These are phyloP conservation scores for Rhizopus arrhizus DNA, from an alignment of 371 early-diverging fungal species.

Conservation along the genomic window DNA sequence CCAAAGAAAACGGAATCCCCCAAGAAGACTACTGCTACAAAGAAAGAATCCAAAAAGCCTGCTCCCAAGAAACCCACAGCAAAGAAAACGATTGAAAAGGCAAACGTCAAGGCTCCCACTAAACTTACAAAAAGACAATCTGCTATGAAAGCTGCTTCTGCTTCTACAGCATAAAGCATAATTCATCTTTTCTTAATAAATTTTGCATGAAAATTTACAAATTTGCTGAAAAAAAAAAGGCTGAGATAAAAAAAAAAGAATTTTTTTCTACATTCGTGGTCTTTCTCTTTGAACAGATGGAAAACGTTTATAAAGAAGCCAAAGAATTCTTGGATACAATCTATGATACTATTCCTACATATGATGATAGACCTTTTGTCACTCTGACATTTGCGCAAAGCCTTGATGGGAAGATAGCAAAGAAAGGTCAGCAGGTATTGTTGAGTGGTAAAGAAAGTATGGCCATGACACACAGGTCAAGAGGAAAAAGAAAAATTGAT, in stretches of 20 bases:
- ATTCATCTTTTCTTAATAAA: too few relatives aligned
- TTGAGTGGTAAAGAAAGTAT: slow-evolving; percentile 80
- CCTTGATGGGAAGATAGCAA: slow-evolving; percentile 84
- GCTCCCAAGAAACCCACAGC: slow-evolving; percentile 56
- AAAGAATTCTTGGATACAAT: slow-evolving; percentile 22
- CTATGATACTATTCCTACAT: neutral
- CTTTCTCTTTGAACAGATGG: too few relatives aligned
- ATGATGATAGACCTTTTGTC: slow-evolving; percentile 16
- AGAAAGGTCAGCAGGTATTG: slow-evolving; percentile 60
- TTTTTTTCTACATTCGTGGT: too few relatives aligned
- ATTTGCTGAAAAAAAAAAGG: neutral
- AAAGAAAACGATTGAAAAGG: slow-evolving; percentile 30
- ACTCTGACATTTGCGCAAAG: slow-evolving; percentile 74
- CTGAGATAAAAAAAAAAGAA: neutral
- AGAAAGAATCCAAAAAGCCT: slow-evolving; percentile 40
- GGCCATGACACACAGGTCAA: slow-evolving; percentile 74
- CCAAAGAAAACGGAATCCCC: slow-evolving; percentile 25
- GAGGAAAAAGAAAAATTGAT: neutral
- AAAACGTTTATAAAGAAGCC: slow-evolving; percentile 15
- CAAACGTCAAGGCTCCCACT: slow-evolving; percentile 29
- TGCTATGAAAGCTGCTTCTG: slow-evolving; percentile 1
- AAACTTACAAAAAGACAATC: slow-evolving; percentile 22
- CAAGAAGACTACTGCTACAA: slow-evolving; percentile 23
- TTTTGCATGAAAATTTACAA: neutral
- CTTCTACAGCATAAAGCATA: neutral